Conservation (phyloP, 257 asterid genomes). For the Haberlea rhodopensis region DNA sequence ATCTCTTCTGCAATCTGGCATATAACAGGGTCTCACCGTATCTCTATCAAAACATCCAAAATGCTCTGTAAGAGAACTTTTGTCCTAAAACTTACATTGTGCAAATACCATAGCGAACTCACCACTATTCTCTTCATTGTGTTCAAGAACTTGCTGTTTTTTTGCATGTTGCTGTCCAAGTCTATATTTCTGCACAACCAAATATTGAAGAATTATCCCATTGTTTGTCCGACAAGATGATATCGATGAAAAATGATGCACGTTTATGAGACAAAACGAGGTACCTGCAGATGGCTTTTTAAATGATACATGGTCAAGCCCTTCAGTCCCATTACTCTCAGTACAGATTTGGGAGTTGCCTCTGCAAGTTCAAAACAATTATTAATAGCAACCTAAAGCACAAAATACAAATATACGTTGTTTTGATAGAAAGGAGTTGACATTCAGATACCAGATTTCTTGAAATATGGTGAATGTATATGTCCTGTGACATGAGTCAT, state of each 20-base stretch:
- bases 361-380: slow-evolving; percentile 46
- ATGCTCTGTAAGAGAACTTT: neutral
- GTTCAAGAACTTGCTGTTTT: slow-evolving; percentile 43
- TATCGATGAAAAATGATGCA: neutral
- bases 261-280: neutral
- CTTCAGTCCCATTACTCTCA: slow-evolving; percentile 84
- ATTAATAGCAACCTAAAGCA: slow-evolving; percentile 3
- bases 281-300: slow-evolving; percentile 90
- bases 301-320: slow-evolving; percentile 84
- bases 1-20: neutral
- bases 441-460: neutral
- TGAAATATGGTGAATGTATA: no score
- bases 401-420: neutral
- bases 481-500: no score
- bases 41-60: neutral
- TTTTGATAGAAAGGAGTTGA: neutral
- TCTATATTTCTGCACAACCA: slow-evolving; percentile 64
- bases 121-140: slow-evolving; percentile 48
- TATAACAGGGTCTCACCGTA: neutral
- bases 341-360: slow-evolving; percentile 91
- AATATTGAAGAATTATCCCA: slow-evolving; percentile 3
- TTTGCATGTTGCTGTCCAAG: slow-evolving; percentile 75
- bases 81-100: no score
- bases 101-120: slow-evolving; percentile 20
- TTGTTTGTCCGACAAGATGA: neutral